Evolutionary conservation across 2,329 filamentous ascomycete species (phyloP).

Genomic region (Alternaria ethzedia): DNA sequence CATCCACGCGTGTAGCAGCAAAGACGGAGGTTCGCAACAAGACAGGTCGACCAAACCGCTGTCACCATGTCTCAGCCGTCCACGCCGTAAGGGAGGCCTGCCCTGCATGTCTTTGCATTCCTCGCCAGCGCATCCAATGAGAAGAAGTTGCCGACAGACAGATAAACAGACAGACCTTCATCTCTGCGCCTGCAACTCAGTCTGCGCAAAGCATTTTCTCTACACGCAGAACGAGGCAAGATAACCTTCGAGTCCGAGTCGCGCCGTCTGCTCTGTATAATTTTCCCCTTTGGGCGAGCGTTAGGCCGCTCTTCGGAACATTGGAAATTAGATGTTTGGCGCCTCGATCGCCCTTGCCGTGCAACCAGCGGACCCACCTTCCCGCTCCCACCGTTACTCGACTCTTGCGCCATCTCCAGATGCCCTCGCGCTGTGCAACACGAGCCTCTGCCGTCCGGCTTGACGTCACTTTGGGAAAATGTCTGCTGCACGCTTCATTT

Average conservation of each 20-base stretch:
- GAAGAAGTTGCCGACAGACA: not conserved
- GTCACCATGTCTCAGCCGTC: slow-evolving; percentile 24
- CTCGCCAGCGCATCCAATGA: slow-evolving; percentile 21
- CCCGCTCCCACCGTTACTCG: slow-evolving; percentile 14
- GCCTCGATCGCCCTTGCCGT: slow-evolving; percentile 32
- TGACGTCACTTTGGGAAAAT: slow-evolving; percentile 26
- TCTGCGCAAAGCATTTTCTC: not conserved
- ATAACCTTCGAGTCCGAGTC: not conserved
- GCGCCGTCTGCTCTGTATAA: slow-evolving; percentile 13
- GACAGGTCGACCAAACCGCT: not conserved
- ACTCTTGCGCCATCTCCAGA: slow-evolving; percentile 13
- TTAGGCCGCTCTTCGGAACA: slow-evolving; percentile 28
- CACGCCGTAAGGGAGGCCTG: slow-evolving; percentile 21
- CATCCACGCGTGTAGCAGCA: not conserved
- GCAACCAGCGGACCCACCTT: slow-evolving; percentile 22
- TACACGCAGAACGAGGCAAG: not conserved
- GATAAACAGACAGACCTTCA: not conserved
- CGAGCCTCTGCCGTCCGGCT: slow-evolving; percentile 2
- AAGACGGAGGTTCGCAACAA: not conserved
- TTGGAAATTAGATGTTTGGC: slow-evolving; percentile 35
- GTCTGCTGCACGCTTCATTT: not conserved
- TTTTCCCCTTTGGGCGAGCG: slow-evolving; percentile 14
- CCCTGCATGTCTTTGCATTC: slow-evolving; percentile 23
- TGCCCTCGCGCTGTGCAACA: not conserved
- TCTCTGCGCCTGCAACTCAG: not conserved